Percentiles rank a stretch among this genome's conserved stretches.
These are phyloP conservation scores for Papiliotrema flavescens DNA, from an alignment of 1,284 basidiomycete genomes.

Conservation along the genomic window DNA sequence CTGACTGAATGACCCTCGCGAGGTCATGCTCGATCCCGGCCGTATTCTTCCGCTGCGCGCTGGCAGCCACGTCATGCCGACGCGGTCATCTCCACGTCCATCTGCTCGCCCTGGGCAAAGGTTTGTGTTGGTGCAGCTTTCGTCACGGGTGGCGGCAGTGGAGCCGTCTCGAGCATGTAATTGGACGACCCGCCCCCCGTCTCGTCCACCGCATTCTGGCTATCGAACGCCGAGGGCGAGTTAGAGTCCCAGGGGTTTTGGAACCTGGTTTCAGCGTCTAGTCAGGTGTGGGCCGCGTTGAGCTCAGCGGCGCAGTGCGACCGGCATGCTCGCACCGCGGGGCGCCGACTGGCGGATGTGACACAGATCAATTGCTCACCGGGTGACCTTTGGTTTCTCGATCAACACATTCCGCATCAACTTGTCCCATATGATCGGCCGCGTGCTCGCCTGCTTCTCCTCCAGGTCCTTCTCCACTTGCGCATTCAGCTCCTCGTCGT, in stretches of 20 bases:
- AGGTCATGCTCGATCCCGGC: too few relatives aligned
- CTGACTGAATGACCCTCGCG: too few relatives aligned
- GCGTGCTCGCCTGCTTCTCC: slow-evolving; percentile 62
- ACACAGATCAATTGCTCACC: slow-evolving; percentile 47
- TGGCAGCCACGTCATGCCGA: too few relatives aligned
- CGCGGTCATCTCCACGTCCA: slow-evolving; percentile 9
- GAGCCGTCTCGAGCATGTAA: slow-evolving; percentile 28
- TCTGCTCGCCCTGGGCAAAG: not conserved
- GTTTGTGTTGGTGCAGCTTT: slow-evolving; percentile 18
- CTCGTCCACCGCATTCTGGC: not conserved
- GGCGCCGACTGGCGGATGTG: too few relatives aligned
- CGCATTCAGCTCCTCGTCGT: slow-evolving; percentile 72
- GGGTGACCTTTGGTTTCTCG: slow-evolving; percentile 88
- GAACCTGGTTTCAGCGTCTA: slow-evolving; percentile 23
- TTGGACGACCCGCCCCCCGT: not conserved
- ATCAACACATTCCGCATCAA: slow-evolving; percentile 81
- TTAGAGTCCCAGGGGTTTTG: slow-evolving; percentile 46
- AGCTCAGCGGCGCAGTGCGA: not conserved
- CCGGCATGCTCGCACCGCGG: too few relatives aligned
- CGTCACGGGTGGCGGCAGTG: slow-evolving; percentile 39
- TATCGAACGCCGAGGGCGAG: slow-evolving; percentile 14
- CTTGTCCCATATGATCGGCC: slow-evolving; percentile 65
- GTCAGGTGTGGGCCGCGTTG: not conserved
- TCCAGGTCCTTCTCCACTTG: not conserved
- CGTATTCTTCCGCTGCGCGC: too few relatives aligned